Percentiles rank a stretch among this genome's conserved stretches.
Evolutionary conservation across 1,139 yeast species (phyloP).

Genomic region (Pichia sp.): DNA sequence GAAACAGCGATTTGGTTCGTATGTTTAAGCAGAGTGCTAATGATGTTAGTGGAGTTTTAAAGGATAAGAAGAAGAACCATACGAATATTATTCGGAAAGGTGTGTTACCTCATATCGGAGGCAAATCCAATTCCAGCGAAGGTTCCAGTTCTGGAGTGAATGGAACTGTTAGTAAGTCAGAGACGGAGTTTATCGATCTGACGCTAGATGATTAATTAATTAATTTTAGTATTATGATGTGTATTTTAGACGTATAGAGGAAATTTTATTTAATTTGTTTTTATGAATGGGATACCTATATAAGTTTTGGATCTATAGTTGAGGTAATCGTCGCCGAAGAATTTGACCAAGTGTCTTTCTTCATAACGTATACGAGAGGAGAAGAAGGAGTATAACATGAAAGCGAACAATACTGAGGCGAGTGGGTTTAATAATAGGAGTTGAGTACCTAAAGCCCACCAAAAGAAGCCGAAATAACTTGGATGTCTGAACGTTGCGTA

Average conservation of each 20-base stretch:
- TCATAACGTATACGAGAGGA: constrained; percentile 62
- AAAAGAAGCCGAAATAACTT: constrained; percentile 84
- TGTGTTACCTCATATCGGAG: background rate
- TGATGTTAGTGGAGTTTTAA: constrained; percentile 1
- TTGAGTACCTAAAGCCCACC: constrained; percentile 93
- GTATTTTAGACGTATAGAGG: background rate
- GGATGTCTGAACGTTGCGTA: constrained; percentile 78
- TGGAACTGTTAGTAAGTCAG: background rate
- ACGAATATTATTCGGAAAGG: background rate
- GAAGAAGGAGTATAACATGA: constrained; percentile 67
- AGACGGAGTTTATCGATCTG: constrained; percentile 16
- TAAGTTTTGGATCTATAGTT: constrained; percentile 50
- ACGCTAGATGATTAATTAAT: constrained; percentile 9
- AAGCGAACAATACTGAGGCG: constrained; percentile 44
- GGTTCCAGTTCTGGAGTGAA: background rate
- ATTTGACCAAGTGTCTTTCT: constrained; percentile 59
- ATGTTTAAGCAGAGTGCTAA: constrained; percentile 10
- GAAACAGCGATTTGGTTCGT: constrained; percentile 6
- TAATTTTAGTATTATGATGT: constrained; percentile 27
- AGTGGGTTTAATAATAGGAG: constrained; percentile 64
- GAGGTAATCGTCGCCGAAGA: constrained; percentile 68
- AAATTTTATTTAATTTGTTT: background rate
- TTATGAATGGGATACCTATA: constrained; percentile 60
- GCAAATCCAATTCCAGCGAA: background rate
- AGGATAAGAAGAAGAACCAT: background rate